Percentiles rank a stretch among this genome's conserved stretches.
Evolutionary conservation across 2,329 filamentous ascomycete species (phyloP).

Genomic region (Fusarium goolgardi): DNA sequence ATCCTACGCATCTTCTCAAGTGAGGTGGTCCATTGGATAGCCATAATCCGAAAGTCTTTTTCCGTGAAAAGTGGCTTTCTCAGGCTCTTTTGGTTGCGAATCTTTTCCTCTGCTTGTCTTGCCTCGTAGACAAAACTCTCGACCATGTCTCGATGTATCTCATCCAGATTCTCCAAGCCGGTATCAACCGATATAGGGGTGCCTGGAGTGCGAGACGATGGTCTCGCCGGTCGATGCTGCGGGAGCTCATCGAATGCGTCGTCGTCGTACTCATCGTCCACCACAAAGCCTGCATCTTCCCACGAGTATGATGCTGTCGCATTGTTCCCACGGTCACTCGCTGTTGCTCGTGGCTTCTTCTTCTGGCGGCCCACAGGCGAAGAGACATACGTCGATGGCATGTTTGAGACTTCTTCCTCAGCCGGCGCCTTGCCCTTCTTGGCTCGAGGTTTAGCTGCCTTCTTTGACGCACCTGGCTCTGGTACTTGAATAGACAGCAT

Average conservation of each 20-base stretch:
- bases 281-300: slow-evolving; percentile 60
- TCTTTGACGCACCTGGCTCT: slow-evolving; percentile 48
- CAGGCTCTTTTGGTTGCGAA: slow-evolving; percentile 69
- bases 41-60: slow-evolving; percentile 77
- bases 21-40: slow-evolving; percentile 72
- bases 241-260: slow-evolving; percentile 61
- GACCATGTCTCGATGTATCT: slow-evolving; percentile 73
- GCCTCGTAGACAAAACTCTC: slow-evolving; percentile 73
- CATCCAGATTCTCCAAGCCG: slow-evolving; percentile 64
- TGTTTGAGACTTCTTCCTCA: slow-evolving; percentile 55
- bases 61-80: slow-evolving; percentile 75
- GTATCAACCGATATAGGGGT: slow-evolving; percentile 69
- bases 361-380: slow-evolving; percentile 60
- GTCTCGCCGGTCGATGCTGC: slow-evolving; percentile 53
- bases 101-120: slow-evolving; percentile 67
- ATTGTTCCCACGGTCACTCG: slow-evolving; percentile 53
- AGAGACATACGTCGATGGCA: slow-evolving; percentile 62
- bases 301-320: slow-evolving; percentile 57
- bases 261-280: slow-evolving; percentile 52
- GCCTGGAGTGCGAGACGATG: slow-evolving; percentile 54
- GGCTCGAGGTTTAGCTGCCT: slow-evolving; percentile 48
- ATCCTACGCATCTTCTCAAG: slow-evolving; percentile 72
- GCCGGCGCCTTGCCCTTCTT: slow-evolving; percentile 55
- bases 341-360: slow-evolving; percentile 43
- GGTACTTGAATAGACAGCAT: slow-evolving; percentile 57